phyloP scores from a whole-genome alignment of 306 rosid species.

The Cicer pinnatifidum region DNA sequence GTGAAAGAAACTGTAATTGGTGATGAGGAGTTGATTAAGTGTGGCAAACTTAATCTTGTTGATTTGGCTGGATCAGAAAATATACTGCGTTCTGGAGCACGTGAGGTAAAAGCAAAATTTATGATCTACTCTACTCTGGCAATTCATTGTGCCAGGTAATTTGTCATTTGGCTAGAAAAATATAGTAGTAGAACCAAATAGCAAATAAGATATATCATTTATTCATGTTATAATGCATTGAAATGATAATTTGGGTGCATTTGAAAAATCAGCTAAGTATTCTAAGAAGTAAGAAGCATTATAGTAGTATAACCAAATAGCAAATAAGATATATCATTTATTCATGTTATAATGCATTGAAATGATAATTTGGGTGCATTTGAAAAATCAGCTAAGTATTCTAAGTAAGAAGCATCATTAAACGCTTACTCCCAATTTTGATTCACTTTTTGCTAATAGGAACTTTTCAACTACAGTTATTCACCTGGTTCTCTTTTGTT shows the following conservation, averaged over 20 bases:
- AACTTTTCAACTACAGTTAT: neutral
- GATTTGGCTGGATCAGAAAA: constrained; percentile 98
- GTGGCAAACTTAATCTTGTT: constrained; percentile 98
- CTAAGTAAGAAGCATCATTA: neutral
- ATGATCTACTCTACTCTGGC: constrained; percentile 17
- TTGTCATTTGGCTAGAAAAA: constrained; percentile 21
- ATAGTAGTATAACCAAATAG: constrained; percentile 27
- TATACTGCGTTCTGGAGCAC: constrained; percentile 93
- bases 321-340: neutral
- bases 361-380: neutral
- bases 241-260: neutral
- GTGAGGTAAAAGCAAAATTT: constrained; percentile 67
- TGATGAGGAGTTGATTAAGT: constrained; percentile 90
- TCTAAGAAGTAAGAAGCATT: neutral
- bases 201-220: neutral
- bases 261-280: neutral
- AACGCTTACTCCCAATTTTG: neutral
- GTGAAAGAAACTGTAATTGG: constrained; percentile 84
- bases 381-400: neutral
- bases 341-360: neutral
- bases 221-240: neutral
- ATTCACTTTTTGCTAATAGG: neutral
- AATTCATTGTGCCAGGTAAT: neutral
- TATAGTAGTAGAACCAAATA: constrained; percentile 22
- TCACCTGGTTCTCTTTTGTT: constrained; percentile 4